Base-by-base conservation (phyloP, 83 land plant genomes). In the Picea mariana region DNA sequence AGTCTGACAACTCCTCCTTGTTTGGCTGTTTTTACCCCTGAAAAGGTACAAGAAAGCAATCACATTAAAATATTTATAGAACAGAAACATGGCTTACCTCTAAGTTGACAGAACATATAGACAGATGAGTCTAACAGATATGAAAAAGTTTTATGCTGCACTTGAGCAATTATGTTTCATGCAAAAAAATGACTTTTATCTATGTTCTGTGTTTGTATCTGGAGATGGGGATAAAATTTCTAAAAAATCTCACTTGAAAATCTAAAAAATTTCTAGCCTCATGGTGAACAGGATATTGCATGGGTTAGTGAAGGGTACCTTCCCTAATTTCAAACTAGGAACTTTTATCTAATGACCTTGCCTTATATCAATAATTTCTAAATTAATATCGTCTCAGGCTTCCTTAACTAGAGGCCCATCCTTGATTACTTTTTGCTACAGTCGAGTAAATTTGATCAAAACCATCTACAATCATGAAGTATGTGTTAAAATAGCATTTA, bases 1-100 rank as follows among this genome's bases (percentile, higher is more conserved):
- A 60, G 99, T 98, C 83, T 98, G 99, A 69, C 99, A 98, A 83
- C 99, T 92, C 85, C 96, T 93, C 83, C 99, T 93, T 9, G 97
- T 96, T 82, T 84, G 91, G 83, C 96, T 98, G 60, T 61, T 80
- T 72, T 85, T 89, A n/a, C 99, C 99, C 82, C 99, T 97, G 94
- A 38, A 82, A 49, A 62, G 6, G 81, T 40, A 21, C 27, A 78
- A n/a, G 24, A 49, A 65, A 65, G 68, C 6, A 65, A n/a, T 65
- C 68, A 6, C 68, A n/a, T 65, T 2, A 65, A 65, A n/a, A 65
- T 65, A n/a, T 21, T 65, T 24, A 6, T 21, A 20, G 24, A 65
- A 21, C 31, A 65, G 68, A 65, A 65, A 5, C 68, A n/a, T 65
- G 68, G 12, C 24, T 6, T 65, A 65, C 24, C 12, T 5, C 8